Evolutionary conservation across 441 rosid species (phyloP), one percentile per base, ranked within the genome.

Genomic region (Kokia cookei): DNA sequence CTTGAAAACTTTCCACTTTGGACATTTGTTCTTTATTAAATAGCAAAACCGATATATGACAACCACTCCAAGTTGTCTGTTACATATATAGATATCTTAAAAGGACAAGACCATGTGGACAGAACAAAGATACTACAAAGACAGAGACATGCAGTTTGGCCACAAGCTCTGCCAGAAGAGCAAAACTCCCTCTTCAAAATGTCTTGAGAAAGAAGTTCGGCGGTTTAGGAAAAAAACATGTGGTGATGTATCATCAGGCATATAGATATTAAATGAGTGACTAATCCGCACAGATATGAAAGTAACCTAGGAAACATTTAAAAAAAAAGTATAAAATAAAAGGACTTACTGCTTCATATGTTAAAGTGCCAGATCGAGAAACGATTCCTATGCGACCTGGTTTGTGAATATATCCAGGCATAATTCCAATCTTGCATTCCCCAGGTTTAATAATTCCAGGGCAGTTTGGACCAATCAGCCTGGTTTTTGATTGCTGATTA

Each of bases 371-470:
- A 13, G 98, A 93, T 37, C 97, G 89, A 37, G 98, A 93, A 76
- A 93, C 98, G 65, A 93, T 93, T 76, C 97, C 98, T 40, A 90
- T 72, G 71, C 93, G 90, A 32, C 98, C 98, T 58, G 97, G 97
- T 77, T 92, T 90, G 83, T 93, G 97, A 79, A 93, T 92, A 75
- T 92, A 92, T 26, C 97, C 98, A 5, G 97, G 98, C 98, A 93
- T 93, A 58, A 93, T 93, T 58, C 98, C 98, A 51, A 93, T 88
- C 82, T 93, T 93, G 84, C 98, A 93, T 80, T 93, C 97, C 68
- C 98, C 98, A 57, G 98, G 98, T 73, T 91, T 91, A 75, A 93
- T 93, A 69, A 93, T 88, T 17, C 98, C 98, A 73, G 98, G 98
- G 78, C 98, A 93, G 79, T 93, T 93, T 47, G 98, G 98, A 68